These are phyloP conservation scores for Aquanectria penicillioides DNA, from an alignment of 2,329 filamentous ascomycete genomes.

Conservation along the genomic window DNA sequence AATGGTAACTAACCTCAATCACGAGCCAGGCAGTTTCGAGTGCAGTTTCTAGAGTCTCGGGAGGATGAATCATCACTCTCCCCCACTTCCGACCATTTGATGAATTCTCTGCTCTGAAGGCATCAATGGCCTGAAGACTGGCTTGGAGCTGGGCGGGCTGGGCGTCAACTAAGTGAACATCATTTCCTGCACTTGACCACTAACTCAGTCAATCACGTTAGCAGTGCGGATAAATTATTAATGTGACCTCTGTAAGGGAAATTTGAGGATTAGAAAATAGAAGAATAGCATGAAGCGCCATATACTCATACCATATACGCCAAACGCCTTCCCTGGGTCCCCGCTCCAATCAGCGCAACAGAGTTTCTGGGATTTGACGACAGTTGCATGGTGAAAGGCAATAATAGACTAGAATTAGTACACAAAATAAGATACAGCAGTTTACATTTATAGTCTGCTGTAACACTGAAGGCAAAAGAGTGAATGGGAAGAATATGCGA, in stretches of 20 bases:
- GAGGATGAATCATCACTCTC: slow-evolving; percentile 33
- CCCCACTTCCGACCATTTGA: slow-evolving; percentile 26
- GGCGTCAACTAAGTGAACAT: slow-evolving; percentile 43
- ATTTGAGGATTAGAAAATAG: neutral
- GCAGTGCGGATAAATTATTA: too few species aligned
- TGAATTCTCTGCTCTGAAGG: slow-evolving; percentile 27
- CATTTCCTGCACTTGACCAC: slow-evolving; percentile 45
- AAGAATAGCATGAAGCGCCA: neutral
- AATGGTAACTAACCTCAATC: slow-evolving; percentile 33
- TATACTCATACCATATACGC: slow-evolving; percentile 42
- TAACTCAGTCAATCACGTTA: slow-evolving; percentile 5
- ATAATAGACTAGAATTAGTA: too few species aligned
- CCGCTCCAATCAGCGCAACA: slow-evolving; percentile 43
- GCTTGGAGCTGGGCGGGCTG: slow-evolving; percentile 39
- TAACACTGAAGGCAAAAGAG: too few species aligned
- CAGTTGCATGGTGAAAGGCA: slow-evolving; percentile 27
- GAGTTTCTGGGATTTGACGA: slow-evolving; percentile 19
- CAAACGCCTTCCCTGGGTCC: slow-evolving; percentile 44
- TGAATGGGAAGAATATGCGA: too few species aligned
- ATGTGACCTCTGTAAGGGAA: too few species aligned
- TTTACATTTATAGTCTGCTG: too few species aligned
- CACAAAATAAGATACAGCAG: too few species aligned
- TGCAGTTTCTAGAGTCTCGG: slow-evolving; percentile 32
- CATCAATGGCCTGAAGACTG: slow-evolving; percentile 40
- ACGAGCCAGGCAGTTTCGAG: too few species aligned